Percentiles rank a stretch among this genome's conserved stretches.
Conservation (phyloP, 2,329 filamentous ascomycete species). For the Ascochyta pisi region DNA sequence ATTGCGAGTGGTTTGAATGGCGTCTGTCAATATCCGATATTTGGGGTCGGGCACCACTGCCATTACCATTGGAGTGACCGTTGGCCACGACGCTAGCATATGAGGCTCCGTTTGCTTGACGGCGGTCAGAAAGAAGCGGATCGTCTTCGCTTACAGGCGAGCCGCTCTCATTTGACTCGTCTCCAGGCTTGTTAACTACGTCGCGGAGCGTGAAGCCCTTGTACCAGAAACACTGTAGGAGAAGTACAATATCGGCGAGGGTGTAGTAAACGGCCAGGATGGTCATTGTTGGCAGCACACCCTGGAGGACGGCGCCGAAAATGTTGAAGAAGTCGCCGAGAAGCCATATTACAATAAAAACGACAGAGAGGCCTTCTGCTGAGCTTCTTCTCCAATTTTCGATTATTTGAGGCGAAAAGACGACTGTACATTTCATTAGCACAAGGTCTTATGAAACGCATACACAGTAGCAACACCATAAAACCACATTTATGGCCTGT, state of each 20-base stretch:
- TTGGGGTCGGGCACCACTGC: constrained; percentile 30
- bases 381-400: constrained; percentile 88
- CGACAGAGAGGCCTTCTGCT: constrained; percentile 85
- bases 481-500: neutral
- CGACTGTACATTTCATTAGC: constrained; percentile 57
- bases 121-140: constrained; percentile 43
- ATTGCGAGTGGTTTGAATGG: constrained; percentile 40
- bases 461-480: neutral
- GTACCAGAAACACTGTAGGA: constrained; percentile 95
- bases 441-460: neutral
- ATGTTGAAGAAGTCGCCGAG: constrained; percentile 97
- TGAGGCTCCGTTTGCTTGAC: constrained; percentile 31
- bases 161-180: constrained; percentile 27
- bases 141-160: constrained; percentile 48
- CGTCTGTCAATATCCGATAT: constrained; percentile 49
- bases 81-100: constrained; percentile 25
- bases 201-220: constrained; percentile 70
- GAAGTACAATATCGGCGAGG: constrained; percentile 84
- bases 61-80: constrained; percentile 25
- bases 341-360: constrained; percentile 93
- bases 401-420: constrained; percentile 96
- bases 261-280: constrained; percentile 96
- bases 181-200: constrained; percentile 32
- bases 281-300: constrained; percentile 92
- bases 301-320: constrained; percentile 86